Evolutionary conservation across 352 stramenopile species (phyloP).

Genomic region (Phytophthora hybrid): DNA sequence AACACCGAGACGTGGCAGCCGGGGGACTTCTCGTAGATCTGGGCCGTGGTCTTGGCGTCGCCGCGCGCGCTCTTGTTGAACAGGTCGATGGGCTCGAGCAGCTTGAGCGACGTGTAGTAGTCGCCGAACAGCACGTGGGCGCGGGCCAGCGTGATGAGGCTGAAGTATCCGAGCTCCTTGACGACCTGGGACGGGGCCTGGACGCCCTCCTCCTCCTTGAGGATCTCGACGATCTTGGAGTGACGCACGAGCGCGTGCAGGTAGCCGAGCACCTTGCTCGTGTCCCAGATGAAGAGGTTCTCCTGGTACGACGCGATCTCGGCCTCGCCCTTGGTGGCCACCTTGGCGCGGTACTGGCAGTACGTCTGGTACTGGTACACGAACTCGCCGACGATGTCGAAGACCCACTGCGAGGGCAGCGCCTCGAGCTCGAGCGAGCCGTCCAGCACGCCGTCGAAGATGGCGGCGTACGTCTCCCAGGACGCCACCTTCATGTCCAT

Average conservation of each 20-base stretch:
- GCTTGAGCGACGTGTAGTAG: slow-evolving; percentile 94
- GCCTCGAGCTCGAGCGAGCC: slow-evolving; percentile 81
- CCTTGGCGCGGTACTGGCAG: slow-evolving; percentile 95
- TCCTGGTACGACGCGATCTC: slow-evolving; percentile 68
- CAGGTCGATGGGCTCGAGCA: slow-evolving; percentile 93
- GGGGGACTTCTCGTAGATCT: slow-evolving; percentile 93
- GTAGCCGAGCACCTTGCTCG: slow-evolving; percentile 96
- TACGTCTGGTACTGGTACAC: slow-evolving; percentile 99
- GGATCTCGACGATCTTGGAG: slow-evolving; percentile 93
- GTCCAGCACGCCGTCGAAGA: slow-evolving; percentile 95
- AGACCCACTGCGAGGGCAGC: slow-evolving; percentile 97
- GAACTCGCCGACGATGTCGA: slow-evolving; percentile 99
- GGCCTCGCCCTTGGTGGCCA: slow-evolving; percentile 67
- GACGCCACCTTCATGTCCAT: slow-evolving; percentile 93
- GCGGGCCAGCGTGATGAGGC: slow-evolving; percentile 93
- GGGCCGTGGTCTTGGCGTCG: slow-evolving; percentile 65
- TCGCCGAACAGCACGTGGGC: slow-evolving; percentile 97
- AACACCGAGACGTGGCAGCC: slow-evolving; percentile 94
- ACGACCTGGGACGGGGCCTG: slow-evolving; percentile 71
- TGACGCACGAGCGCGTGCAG: slow-evolving; percentile 93
- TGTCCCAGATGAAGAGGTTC: slow-evolving; percentile 95
- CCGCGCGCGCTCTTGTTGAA: slow-evolving; percentile 79
- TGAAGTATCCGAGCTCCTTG: slow-evolving; percentile 97
- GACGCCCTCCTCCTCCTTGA: slow-evolving; percentile 61
- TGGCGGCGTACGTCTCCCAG: slow-evolving; percentile 94